Conservation (phyloP, 768 basidiomycete species). For the Fistulinella prunicolor region DNA sequence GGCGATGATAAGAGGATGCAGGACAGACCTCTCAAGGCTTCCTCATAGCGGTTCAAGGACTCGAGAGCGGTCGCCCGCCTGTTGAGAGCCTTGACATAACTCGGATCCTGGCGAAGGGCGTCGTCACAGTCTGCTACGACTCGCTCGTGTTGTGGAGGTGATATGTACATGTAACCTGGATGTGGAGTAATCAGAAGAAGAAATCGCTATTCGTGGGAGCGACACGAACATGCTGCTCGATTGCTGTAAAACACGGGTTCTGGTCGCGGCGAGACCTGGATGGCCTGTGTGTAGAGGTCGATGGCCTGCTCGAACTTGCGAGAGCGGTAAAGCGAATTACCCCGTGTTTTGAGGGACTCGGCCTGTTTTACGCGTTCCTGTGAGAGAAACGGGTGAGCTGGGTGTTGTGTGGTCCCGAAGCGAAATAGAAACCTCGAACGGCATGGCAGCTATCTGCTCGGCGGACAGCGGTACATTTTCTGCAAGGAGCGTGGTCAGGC, state of each 20-base stretch:
- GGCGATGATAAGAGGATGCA: not conserved
- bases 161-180: slow-evolving; percentile 87
- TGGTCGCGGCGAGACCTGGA: slow-evolving; percentile 67
- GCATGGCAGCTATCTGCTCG: slow-evolving; percentile 56
- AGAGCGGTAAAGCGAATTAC: slow-evolving; percentile 66
- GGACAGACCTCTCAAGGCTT: slow-evolving; percentile 71
- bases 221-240: slow-evolving; percentile 82
- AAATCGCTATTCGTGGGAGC: not conserved
- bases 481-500: slow-evolving; percentile 17
- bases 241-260: slow-evolving; percentile 97
- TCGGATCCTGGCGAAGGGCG: slow-evolving; percentile 78
- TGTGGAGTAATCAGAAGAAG: not conserved
- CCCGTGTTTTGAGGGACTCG: slow-evolving; percentile 63
- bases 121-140: slow-evolving; percentile 88
- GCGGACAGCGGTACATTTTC: slow-evolving; percentile 45
- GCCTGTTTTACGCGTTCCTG: slow-evolving; percentile 68
- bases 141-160: slow-evolving; percentile 75
- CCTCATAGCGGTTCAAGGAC: slow-evolving; percentile 65
- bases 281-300: slow-evolving; percentile 71
- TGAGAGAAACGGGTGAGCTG: slow-evolving; percentile 11
- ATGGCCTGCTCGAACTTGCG: slow-evolving; percentile 59
- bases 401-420: not conserved
- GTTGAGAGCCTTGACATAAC: slow-evolving; percentile 89
- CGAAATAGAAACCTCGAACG: slow-evolving; percentile 48
- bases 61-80: slow-evolving; percentile 86